These are phyloP conservation scores for Hemileccinum hortonii DNA, from an alignment of 1,284 basidiomycete species.

Conservation along the genomic window DNA sequence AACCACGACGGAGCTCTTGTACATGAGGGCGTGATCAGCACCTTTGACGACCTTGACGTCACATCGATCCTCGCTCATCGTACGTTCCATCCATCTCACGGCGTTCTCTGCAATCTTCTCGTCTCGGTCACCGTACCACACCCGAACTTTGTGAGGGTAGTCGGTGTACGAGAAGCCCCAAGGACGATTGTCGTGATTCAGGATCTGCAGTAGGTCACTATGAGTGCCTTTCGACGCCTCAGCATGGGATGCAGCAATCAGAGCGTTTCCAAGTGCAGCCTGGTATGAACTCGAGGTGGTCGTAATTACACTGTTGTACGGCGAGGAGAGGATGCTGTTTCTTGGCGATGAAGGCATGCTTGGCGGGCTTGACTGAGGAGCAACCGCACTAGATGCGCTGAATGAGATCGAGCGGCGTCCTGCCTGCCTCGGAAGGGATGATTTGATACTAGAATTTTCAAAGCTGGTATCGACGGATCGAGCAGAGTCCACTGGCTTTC, in stretches of 20 bases:
- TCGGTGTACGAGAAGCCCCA: constrained; percentile 84
- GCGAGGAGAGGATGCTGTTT: constrained; percentile 43
- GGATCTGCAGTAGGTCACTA: constrained; percentile 85
- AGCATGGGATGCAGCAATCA: constrained; percentile 92
- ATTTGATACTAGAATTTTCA: constrained; percentile 24
- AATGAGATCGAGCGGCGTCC: constrained; percentile 71
- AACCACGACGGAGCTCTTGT: constrained; percentile 81
- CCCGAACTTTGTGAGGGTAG: constrained; percentile 75
- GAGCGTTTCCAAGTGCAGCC: constrained; percentile 75
- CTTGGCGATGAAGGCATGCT: constrained; percentile 52
- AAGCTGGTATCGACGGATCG: constrained; percentile 19
- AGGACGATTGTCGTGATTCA: constrained; percentile 81
- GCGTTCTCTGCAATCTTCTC: constrained; percentile 90
- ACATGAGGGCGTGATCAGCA: constrained; percentile 92
- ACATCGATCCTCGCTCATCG: constrained; percentile 76
- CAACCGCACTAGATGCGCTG: constrained; percentile 32
- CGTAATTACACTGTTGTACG: constrained; percentile 34
- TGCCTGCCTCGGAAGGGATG: constrained; percentile 28
- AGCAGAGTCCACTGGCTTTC: constrained; percentile 15
- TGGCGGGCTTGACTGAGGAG: constrained; percentile 40
- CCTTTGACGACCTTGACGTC: constrained; percentile 80
- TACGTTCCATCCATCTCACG: constrained; percentile 86
- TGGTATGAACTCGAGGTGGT: constrained; percentile 52
- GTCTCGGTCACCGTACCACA: constrained; percentile 94
- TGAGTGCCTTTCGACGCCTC: constrained; percentile 91